Conservation (phyloP, 768 basidiomycete genomes). For the Sporobolomyces phaffii region DNA sequence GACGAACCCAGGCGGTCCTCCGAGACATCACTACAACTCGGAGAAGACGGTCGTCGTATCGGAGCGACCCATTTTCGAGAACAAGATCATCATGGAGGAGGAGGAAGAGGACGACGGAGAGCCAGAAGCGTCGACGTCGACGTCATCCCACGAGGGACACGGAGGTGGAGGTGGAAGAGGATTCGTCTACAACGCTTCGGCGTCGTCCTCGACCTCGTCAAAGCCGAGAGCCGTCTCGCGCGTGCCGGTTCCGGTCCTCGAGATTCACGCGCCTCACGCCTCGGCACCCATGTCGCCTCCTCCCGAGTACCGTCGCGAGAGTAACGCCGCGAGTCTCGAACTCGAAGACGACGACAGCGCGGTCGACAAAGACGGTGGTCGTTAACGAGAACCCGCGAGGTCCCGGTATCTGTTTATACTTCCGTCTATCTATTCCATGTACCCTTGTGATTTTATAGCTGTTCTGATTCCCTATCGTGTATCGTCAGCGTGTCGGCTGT, state of each 20-base stretch:
- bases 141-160: no score
- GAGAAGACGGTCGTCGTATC: neutral
- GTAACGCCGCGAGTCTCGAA: neutral
- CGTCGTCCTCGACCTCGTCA: neutral
- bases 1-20: slow-evolving; percentile 1
- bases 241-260: neutral
- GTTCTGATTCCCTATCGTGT: no score
- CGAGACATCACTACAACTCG: neutral
- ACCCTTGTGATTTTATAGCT: no score
- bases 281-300: neutral
- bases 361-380: slow-evolving; percentile 1
- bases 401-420: no score
- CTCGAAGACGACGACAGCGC: slow-evolving; percentile 8
- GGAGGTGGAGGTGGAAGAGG: neutral
- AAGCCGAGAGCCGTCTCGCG: neutral
- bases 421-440: no score
- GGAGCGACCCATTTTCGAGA: neutral
- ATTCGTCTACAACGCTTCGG: neutral
- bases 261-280: neutral
- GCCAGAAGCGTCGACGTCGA: neutral
- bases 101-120: neutral
- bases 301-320: neutral
- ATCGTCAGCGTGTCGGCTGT: no score
- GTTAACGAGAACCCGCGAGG: no score
- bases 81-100: slow-evolving; percentile 7